Evolutionary conservation across 805 yeast genomes (phyloP), one percentile per base, ranked within the genome.

Genomic region (Myxozyma udenii): DNA sequence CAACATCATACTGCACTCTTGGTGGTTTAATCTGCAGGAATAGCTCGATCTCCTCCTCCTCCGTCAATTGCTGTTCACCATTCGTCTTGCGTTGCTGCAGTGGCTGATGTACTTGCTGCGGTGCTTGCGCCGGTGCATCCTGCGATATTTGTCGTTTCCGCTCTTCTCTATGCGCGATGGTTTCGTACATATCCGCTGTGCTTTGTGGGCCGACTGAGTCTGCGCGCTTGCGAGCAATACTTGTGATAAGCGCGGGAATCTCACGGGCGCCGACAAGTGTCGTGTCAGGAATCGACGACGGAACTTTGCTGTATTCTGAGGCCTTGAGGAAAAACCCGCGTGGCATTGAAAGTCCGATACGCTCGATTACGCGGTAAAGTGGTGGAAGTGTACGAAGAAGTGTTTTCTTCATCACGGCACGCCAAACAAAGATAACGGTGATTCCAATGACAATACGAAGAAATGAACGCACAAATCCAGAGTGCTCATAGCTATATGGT

Each of bases 371-470:
- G 25, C 74, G 73, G 69, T 81, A 83, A 12, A 83, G 60, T 1
- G 88, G 87, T 4, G 83, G 81, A 40, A 87, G 71, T 9, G 79
- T 48, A 16, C 73, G 69, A 62, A 79, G 76, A 1, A 87, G 70
- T 1, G 82, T 55, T n/a, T 85, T 84, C 66, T 88, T 89, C 53
- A 90, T 77, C 2, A 80, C 42, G 1, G 78, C 69, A 57, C 90
- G 85, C 98, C 98, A 91, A 2, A 76, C 48, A 0, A 80, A 77
- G 25, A 91, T 84, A 4, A 76, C 52, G 0, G 65, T 56, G 0
- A 87, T 77, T 4, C 97, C 97, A 7, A 86, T 42, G 0, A 76
- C 26, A 2, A 85, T 67, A 47, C 97, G 70, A 6, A 75, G 46
- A 0, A 72, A 25, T 0, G 79, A 63, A 28, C 70, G 70, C 7